Evolutionary conservation across 2,329 filamentous ascomycete genomes (phyloP).

Genomic region (Paracorniculantispora psalliotae): DNA sequence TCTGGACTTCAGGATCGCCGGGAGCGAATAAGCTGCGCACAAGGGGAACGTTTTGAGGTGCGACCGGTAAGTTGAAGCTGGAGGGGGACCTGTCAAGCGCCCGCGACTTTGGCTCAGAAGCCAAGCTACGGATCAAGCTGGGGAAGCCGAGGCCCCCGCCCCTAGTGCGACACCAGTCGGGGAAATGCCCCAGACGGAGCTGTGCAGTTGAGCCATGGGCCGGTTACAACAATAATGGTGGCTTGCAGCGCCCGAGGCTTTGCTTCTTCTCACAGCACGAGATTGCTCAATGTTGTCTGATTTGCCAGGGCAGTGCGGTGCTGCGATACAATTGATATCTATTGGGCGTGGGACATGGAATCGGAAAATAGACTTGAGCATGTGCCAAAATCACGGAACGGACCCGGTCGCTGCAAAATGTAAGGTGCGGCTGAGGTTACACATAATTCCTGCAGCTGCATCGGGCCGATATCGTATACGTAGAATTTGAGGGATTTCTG

Average conservation of each 20-base stretch:
- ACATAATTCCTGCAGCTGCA: too few species aligned
- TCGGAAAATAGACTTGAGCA: too few species aligned
- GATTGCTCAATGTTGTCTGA: too few species aligned
- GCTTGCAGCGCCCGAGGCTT: too few species aligned
- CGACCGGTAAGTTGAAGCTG: neutral
- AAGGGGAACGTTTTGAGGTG: neutral
- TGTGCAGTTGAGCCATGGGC: neutral
- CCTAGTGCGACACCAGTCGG: constrained; percentile 2
- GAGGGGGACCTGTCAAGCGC: neutral
- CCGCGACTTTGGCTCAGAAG: neutral
- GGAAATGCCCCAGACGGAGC: neutral
- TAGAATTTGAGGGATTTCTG: too few species aligned
- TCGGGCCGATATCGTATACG: too few species aligned
- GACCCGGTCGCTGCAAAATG: too few species aligned
- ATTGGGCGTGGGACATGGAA: too few species aligned
- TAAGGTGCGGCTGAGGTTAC: neutral
- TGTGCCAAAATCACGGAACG: too few species aligned
- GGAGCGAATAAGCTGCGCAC: neutral
- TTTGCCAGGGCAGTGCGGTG: too few species aligned
- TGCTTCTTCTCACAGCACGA: neutral
- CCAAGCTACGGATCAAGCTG: neutral
- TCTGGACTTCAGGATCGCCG: too few species aligned
- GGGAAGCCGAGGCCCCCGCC: constrained; percentile 7
- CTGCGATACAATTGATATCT: too few species aligned
- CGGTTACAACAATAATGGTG: neutral